These are phyloP conservation scores for Thalassiosira mediterranea DNA, from an alignment of 352 stramenopile species.

Conservation along the genomic window DNA sequence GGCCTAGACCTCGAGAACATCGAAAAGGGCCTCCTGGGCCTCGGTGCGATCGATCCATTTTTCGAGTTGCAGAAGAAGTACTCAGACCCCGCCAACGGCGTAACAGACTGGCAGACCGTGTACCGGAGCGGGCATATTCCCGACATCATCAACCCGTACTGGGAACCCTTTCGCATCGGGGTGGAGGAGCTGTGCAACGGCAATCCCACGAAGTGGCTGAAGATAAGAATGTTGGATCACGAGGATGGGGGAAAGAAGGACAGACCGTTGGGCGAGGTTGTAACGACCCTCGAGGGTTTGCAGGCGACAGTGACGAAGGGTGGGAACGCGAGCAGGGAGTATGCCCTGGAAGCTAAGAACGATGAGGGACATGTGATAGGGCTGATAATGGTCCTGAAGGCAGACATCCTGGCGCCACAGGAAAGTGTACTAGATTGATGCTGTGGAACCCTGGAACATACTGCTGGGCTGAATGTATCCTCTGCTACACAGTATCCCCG, in stretches of 20 bases:
- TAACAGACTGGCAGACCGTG: conserved; percentile 48
- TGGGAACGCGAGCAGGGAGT: conserved; percentile 29
- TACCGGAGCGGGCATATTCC: conserved; percentile 59
- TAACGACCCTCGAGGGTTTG: conserved; percentile 49
- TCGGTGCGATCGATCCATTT: conserved; percentile 64
- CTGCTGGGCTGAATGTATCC: no score
- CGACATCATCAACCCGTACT: conserved; percentile 66
- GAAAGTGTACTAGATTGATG: no score
- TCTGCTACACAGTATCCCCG: no score
- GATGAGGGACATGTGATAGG: no score
- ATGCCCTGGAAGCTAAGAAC: conserved; percentile 10
- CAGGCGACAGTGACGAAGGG: conserved; percentile 2
- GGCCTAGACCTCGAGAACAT: conserved; percentile 44
- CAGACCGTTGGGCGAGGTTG: conserved; percentile 44
- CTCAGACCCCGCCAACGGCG: conserved; percentile 11
- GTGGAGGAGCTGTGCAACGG: conserved; percentile 49
- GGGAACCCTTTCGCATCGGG: conserved; percentile 38
- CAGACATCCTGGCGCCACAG: no score
- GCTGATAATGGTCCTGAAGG: no score
- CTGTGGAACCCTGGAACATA: no score
- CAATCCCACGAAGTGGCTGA: conserved; percentile 31
- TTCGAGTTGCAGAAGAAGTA: conserved; percentile 54
- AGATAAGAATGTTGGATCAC: conserved; percentile 51
- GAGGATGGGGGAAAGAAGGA: conserved; percentile 39
- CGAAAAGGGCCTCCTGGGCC: conserved; percentile 30